These are phyloP conservation scores for Collybia nuda DNA, from an alignment of 768 basidiomycete genomes.

Conservation along the genomic window DNA sequence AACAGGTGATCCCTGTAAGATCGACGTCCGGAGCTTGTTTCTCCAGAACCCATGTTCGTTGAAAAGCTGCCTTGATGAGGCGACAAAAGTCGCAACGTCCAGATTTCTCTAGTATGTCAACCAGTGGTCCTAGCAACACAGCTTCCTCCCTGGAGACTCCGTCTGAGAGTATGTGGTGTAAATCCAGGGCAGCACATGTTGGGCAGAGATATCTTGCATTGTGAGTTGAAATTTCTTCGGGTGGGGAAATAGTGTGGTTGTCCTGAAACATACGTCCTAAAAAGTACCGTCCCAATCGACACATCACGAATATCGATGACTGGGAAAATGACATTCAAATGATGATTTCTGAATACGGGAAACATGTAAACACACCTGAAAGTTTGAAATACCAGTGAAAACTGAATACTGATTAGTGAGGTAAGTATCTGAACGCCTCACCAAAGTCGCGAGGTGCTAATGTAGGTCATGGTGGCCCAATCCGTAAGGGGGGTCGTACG, in stretches of 20 bases:
- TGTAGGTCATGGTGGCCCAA: too few relatives aligned
- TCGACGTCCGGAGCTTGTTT: neutral
- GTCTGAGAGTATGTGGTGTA: neutral
- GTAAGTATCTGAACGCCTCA: too few relatives aligned
- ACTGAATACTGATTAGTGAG: too few relatives aligned
- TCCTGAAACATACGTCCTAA: neutral
- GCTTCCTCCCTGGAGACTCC: neutral
- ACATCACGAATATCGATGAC: too few relatives aligned
- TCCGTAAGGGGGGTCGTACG: too few relatives aligned
- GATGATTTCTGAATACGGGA: too few relatives aligned
- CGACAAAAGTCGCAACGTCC: neutral
- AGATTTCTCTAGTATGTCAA: neutral
- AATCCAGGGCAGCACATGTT: neutral
- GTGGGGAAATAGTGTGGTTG: too few relatives aligned
- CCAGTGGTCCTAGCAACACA: neutral
- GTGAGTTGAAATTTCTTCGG: neutral
- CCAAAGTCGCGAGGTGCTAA: too few relatives aligned
- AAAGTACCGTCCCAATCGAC: neutral
- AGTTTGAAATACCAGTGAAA: too few relatives aligned
- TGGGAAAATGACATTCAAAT: too few relatives aligned
- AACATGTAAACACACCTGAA: too few relatives aligned
- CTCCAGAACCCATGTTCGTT: neutral
- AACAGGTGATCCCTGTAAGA: neutral
- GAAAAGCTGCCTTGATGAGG: neutral
- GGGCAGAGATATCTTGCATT: neutral